Base-by-base conservation (phyloP, 345 rosid species). In the Euphorbia tirucalli region DNA sequence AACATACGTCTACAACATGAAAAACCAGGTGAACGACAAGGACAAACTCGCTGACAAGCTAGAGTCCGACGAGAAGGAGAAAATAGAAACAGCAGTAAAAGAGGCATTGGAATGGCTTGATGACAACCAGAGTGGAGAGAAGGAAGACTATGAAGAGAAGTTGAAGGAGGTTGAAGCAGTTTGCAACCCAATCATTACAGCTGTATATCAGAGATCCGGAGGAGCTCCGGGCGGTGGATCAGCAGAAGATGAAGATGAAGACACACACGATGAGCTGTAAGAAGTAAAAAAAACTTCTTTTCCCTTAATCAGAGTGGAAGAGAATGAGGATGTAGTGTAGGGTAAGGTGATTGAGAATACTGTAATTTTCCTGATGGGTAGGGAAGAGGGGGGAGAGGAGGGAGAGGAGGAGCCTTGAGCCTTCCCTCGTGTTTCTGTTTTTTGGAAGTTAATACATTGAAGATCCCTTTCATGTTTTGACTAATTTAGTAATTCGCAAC, bases 41-140 rank as follows among this genome's bases (percentile, higher is more conserved):
- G 96, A 94, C 80, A 92, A 92, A 89, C 93, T 94, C 14, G 98
- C 98, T 0, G 97, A 92, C 84, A 94, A 94, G 86, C 82, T 94
- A 0, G 97, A 94, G 75, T 77, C 86, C 0, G 98, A 92, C 0
- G 98, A 94, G 85, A 94, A 94, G 87, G 98, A 94, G 66, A 94
- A 94, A 74, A 75, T 90, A 0, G 98, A 94, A 68, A 66, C 91
- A 0, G 91, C 97, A 0, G 83, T 80, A n/a, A 94, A 94, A 87
- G 98, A 94, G 48, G 97, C 98, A 41, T 86, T 94, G 0, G 98
- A 94, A 69, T 94, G 95, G 95, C 81, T 94, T 0, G 98, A 94
- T 10, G 98, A 94, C 69, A 92, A 94, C 86, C 97, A 94, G 85
- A 80, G 15, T 2, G 93, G 89, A 0, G 98, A 94, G 86, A 94